Evolutionary conservation across 2,329 filamentous ascomycete species (phyloP), one percentile per base, ranked within the genome.

Genomic region (Colletotrichum sansevieriae): DNA sequence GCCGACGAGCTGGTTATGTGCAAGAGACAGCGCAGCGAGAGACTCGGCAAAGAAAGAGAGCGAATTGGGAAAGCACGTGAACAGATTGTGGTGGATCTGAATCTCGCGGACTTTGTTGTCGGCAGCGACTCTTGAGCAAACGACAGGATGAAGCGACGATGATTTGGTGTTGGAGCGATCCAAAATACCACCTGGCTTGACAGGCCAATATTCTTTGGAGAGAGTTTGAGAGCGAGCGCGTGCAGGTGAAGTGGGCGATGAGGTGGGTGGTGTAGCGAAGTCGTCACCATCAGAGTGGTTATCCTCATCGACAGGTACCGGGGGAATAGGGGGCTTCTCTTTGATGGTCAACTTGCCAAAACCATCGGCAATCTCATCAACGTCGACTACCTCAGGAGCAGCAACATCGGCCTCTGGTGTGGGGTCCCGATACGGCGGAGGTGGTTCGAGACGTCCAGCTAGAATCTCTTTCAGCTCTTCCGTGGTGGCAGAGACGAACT

Each of bases 391-490:
- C 3, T 76, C 59, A 4, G 73, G 72, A 11, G 72, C 41, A 5
- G 75, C 69, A 12, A 20, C 51, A 3, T 9, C 37, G 9, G 37
- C 20, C 20, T 69, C 57, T 9, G 35, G 33, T 9, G 62, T 49
- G 15, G 54, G 58, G 13, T 83, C 80, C 39, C 79, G 74, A 49
- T 82, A 82, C 0, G 81, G 77, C 2, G 81, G 79, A 67, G 86
- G 76, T 20, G 92, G 88, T 76, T 90, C 87, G 70, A 95, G 81
- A 29, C 93, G 88, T 41, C 85, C 85, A 20, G 87, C 86, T 49
- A 98, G 81, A 49, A 90, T 88, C 47, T 88, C 87, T 79, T 97
- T 97, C 70, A 98, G 83, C 62, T 96, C 92, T 13, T 94, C 92
- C 0, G 92, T 94, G 22, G 87, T 87, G 81, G 97, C 92, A 0